Evolutionary conservation across 2,329 filamentous ascomycete genomes (phyloP).

Genomic region (Beauveria rudraprayagi): DNA sequence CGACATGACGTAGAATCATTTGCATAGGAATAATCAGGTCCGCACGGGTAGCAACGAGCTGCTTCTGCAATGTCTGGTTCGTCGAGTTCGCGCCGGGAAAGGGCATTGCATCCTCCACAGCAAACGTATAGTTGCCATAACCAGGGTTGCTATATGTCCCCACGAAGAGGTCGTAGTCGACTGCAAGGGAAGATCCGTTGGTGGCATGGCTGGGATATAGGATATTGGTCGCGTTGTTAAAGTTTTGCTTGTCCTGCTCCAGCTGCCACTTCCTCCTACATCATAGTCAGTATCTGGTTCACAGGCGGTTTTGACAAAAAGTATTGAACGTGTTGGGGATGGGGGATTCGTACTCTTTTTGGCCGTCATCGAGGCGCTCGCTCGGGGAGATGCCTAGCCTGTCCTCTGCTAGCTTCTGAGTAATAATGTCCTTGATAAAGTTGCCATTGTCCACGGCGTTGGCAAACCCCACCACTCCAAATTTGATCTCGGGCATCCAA

Average conservation of each 20-base stretch:
- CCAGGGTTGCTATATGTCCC: slow-evolving; percentile 37
- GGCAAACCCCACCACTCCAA: slow-evolving; percentile 15
- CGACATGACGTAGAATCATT: neutral
- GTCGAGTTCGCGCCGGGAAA: no score
- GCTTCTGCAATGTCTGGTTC: neutral
- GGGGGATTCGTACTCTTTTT: no score
- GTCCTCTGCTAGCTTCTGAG: slow-evolving; percentile 17
- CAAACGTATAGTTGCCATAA: slow-evolving; percentile 19
- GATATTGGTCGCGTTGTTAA: neutral
- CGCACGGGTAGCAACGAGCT: neutral
- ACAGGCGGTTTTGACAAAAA: no score
- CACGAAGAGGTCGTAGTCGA: slow-evolving; percentile 22
- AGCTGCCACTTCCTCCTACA: neutral
- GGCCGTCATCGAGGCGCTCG: slow-evolving; percentile 2
- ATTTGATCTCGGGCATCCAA: slow-evolving; percentile 15
- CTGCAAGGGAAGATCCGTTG: slow-evolving; percentile 20
- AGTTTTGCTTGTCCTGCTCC: neutral
- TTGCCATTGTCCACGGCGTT: slow-evolving; percentile 35
- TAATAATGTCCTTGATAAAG: slow-evolving; percentile 12
- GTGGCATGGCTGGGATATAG: neutral
- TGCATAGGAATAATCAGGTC: neutral
- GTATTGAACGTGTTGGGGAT: no score
- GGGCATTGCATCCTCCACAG: neutral
- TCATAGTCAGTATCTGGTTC: neutral
- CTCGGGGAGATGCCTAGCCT: slow-evolving; percentile 4